These are phyloP conservation scores for Triangularia verruculosa DNA, from an alignment of 2,329 filamentous ascomycete species.

Conservation along the genomic window DNA sequence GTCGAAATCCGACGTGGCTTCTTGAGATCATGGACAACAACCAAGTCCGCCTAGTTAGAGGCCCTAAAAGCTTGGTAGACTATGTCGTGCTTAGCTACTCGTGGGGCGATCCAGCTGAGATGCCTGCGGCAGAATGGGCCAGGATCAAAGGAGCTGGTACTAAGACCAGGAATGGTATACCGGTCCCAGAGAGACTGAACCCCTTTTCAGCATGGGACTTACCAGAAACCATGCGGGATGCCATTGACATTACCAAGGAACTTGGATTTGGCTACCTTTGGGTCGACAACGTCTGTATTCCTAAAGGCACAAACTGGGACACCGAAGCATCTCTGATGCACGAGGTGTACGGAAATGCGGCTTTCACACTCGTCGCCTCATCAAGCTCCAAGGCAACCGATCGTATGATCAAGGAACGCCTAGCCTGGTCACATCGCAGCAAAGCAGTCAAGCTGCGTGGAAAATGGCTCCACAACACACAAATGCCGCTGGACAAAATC, in stretches of 20 bases:
- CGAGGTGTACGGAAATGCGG: slow-evolving; percentile 30
- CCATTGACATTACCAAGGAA: slow-evolving; percentile 23
- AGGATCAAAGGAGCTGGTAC: slow-evolving; percentile 28
- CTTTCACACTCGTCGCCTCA: slow-evolving; percentile 27
- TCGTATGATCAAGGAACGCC: slow-evolving; percentile 19
- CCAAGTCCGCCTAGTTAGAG: slow-evolving; percentile 19
- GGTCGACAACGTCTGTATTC: slow-evolving; percentile 30
- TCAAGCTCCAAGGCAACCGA: slow-evolving; percentile 29
- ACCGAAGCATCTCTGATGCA: slow-evolving; percentile 28
- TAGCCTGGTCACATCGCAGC: slow-evolving; percentile 26
- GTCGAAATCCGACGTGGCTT: slow-evolving; percentile 29
- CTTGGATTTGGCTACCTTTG: slow-evolving; percentile 27
- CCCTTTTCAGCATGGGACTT: slow-evolving; percentile 21
- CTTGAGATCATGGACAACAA: slow-evolving; percentile 23
- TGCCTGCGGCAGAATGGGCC: slow-evolving; percentile 27
- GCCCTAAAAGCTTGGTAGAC: slow-evolving; percentile 16
- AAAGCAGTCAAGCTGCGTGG: slow-evolving; percentile 25
- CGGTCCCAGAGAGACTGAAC: slow-evolving; percentile 25
- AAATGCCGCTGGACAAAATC: slow-evolving; percentile 23
- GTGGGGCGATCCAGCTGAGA: slow-evolving; percentile 28
- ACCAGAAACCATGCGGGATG: slow-evolving; percentile 29
- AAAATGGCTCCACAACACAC: slow-evolving; percentile 23
- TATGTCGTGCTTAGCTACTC: slow-evolving; percentile 31
- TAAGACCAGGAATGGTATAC: slow-evolving; percentile 24
- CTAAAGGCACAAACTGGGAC: slow-evolving; percentile 31